Conservation (phyloP, 192 early-diverging fungal species). For the Coemansia aciculifera region DNA sequence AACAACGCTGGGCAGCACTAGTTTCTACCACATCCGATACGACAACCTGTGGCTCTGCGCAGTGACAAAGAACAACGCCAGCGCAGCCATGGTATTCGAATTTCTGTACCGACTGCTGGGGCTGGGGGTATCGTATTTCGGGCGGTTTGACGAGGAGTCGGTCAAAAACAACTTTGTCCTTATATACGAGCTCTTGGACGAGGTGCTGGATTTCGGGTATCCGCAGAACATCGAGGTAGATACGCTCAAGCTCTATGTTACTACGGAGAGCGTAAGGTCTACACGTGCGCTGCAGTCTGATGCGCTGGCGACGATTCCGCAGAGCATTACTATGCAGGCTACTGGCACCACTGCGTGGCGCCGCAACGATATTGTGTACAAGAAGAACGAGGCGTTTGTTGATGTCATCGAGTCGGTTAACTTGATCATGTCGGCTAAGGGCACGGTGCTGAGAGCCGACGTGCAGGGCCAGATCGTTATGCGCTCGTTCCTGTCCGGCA, state of each 20-base stretch:
- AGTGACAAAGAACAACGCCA: constrained; percentile 74
- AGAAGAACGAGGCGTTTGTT: constrained; percentile 98
- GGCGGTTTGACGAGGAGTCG: constrained; percentile 78
- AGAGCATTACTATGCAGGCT: constrained; percentile 91
- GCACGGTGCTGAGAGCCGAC: constrained; percentile 85
- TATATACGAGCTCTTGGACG: constrained; percentile 84
- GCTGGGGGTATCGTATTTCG: constrained; percentile 77
- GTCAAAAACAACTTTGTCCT: constrained; percentile 88
- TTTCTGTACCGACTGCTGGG: constrained; percentile 72
- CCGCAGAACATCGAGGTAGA: constrained; percentile 85
- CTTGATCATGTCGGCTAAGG: constrained; percentile 82
- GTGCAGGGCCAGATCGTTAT: constrained; percentile 90
- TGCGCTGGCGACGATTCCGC: constrained; percentile 47
- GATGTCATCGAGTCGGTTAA: constrained; percentile 99
- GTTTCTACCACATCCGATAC: constrained; percentile 95
- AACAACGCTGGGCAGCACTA: constrained; percentile 82
- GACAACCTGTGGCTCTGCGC: constrained; percentile 95
- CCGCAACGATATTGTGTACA: constrained; percentile 88
- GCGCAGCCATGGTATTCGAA: constrained; percentile 81
- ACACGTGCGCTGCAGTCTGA: constrained; percentile 45
- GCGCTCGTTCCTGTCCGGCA: constrained; percentile 94
- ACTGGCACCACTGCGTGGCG: constrained; percentile 95
- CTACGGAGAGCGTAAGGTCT: constrained; percentile 81
- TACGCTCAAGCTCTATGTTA: constrained; percentile 83
- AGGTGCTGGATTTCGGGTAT: constrained; percentile 85